Conservation (phyloP, 768 basidiomycete genomes). For the Arthromyces matolae region DNA sequence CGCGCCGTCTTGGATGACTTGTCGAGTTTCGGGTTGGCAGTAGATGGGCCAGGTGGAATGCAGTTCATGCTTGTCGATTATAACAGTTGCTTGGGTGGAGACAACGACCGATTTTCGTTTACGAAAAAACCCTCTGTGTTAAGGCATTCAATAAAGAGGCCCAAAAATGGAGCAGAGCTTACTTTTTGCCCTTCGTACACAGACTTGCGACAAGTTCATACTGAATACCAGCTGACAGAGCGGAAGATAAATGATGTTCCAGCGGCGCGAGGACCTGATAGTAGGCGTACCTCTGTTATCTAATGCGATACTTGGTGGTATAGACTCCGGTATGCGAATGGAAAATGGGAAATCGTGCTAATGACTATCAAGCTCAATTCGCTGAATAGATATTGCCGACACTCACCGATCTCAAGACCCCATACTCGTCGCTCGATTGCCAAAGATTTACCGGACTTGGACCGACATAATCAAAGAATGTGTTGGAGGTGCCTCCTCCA, state of each 20-base stretch:
- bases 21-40: slow-evolving; percentile 71
- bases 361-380: slow-evolving; percentile 5
- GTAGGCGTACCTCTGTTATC: slow-evolving; percentile 62
- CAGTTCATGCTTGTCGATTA: slow-evolving; percentile 90
- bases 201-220: slow-evolving; percentile 90
- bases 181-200: slow-evolving; percentile 86
- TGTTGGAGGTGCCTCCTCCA: slow-evolving; percentile 62
- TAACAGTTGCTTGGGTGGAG: slow-evolving; percentile 65
- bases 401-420: slow-evolving; percentile 61
- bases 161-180: slow-evolving; percentile 17
- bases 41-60: slow-evolving; percentile 94
- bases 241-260: neutral
- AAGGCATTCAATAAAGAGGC: slow-evolving; percentile 1
- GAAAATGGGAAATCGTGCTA: slow-evolving; percentile 88
- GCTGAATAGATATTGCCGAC: slow-evolving; percentile 12
- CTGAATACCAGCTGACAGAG: slow-evolving; percentile 64
- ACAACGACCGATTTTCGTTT: slow-evolving; percentile 69
- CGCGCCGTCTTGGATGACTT: slow-evolving; percentile 61
- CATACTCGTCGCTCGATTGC: slow-evolving; percentile 76
- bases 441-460: slow-evolving; percentile 81
- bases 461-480: slow-evolving; percentile 78
- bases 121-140: slow-evolving; percentile 73
- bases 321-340: slow-evolving; percentile 88
- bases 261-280: neutral
- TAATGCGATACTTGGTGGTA: slow-evolving; percentile 81